Base-by-base conservation (phyloP, 306 rosid genomes). In the Citrullus mucosospermus region DNA sequence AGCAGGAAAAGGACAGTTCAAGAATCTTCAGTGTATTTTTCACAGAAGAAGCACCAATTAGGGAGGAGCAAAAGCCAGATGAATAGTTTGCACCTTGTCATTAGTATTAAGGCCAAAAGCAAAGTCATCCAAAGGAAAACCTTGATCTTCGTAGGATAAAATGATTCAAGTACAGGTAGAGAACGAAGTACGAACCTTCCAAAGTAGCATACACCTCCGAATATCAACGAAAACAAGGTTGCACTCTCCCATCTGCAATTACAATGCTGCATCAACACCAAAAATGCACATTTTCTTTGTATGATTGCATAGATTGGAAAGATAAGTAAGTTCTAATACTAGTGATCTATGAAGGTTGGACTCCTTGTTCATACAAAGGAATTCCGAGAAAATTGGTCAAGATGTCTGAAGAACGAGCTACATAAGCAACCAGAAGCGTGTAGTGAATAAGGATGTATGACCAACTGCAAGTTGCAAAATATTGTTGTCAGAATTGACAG, bases 211-310 rank as follows among this genome's bases (percentile, higher is more conserved):
- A 88, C 65, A 76, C 92, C 89, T 79, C 97, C 96, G 9, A 89
- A 81, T 57, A 88, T 81, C 84, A 89, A 83, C 43, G 94, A 86
- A 87, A 93, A 88, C 78, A 91, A 74, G 79, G 97, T 72, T 78
- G 90, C 94, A 87, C 96, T 93, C 85, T 80, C 94, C 97, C 96
- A 93, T 82, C 94, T 93, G 90, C 82, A 82, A 87, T 84, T 83
- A 88, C 77, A 81, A 84, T 80, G 80, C 86, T 75, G 81, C 78
- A 60, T 92, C 84, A 90, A 86, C 57, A 80, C 84, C 84, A 78
- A 79, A 67, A 85, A 38, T 76, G 73, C 11, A 34, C 70, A 76
- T 78, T 60, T 41, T 54, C 63, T 60, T 25, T 55, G 43, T 56
- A 46, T 30, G 57, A 69, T 70, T n/a, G 22, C 39, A 78, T 18